Evolutionary conservation across 2,329 filamentous ascomycete genomes (phyloP).

Genomic region (Didymosphaeria variabile): DNA sequence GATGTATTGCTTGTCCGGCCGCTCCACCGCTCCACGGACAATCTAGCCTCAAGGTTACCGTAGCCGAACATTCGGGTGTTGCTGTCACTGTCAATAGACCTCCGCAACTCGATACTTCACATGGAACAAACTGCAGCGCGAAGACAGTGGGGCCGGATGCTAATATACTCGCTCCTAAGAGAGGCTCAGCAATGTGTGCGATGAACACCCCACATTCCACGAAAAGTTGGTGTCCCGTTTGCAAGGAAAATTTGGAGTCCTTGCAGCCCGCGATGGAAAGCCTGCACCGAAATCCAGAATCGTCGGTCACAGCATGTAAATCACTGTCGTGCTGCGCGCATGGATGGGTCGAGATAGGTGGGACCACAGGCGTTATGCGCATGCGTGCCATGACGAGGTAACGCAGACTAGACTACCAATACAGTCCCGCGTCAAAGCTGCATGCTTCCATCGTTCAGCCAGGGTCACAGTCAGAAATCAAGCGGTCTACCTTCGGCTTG

Average conservation of each 20-base stretch:
- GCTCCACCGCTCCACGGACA: slow-evolving; percentile 1
- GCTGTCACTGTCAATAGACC: not conserved
- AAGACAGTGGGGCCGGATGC: slow-evolving; percentile 3
- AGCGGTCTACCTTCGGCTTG: slow-evolving; percentile 4
- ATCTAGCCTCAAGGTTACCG: not conserved
- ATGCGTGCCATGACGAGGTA: slow-evolving; percentile 33
- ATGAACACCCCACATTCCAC: slow-evolving; percentile 6
- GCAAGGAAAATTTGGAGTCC: not conserved
- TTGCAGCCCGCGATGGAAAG: slow-evolving; percentile 6
- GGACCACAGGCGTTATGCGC: slow-evolving; percentile 25
- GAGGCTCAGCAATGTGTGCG: not conserved
- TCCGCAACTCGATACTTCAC: not conserved
- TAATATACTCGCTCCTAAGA: not conserved
- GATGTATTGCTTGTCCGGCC: not conserved
- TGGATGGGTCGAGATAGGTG: slow-evolving; percentile 28
- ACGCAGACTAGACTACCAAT: slow-evolving; percentile 26
- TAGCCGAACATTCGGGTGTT: not conserved
- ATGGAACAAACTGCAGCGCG: not conserved
- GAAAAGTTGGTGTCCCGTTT: not conserved
- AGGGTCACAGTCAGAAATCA: not conserved
- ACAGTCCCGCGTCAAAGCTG: slow-evolving; percentile 16
- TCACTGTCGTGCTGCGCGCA: slow-evolving; percentile 27
- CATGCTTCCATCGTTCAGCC: slow-evolving; percentile 13
- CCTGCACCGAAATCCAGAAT: slow-evolving; percentile 28
- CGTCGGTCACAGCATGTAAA: slow-evolving; percentile 29